These are phyloP conservation scores for Uronychia setigera DNA, from an alignment of 73 alveolate genomes.

Conservation along the genomic window DNA sequence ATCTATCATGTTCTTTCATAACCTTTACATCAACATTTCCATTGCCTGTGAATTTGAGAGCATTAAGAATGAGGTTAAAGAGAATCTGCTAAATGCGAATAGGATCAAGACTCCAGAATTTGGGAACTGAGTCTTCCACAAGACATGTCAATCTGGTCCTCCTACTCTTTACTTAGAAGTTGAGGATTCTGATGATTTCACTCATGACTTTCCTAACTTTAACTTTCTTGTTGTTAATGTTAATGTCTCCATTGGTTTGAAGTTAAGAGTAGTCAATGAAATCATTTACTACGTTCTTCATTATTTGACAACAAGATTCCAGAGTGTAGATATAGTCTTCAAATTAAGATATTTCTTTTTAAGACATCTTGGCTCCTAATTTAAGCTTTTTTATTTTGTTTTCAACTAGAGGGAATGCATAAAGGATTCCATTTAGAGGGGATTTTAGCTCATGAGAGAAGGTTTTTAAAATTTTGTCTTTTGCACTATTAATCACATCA, in stretches of 20 bases:
- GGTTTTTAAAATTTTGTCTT: background rate
- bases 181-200: too few species aligned
- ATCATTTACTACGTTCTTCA: background rate
- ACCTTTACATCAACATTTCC: too few species aligned
- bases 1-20: too few species aligned
- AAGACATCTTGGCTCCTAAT: background rate
- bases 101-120: too few species aligned
- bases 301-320: background rate
- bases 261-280: background rate
- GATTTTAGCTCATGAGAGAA: background rate
- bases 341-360: background rate
- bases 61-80: too few species aligned
- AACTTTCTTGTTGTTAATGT: too few species aligned
- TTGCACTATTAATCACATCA: background rate
- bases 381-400: background rate
- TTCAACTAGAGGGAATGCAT: background rate
- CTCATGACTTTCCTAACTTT: background rate
- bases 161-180: too few species aligned
- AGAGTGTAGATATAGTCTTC: background rate
- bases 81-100: too few species aligned
- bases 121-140: too few species aligned
- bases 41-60: too few species aligned
- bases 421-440: conserved; percentile 10
- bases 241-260: too few species aligned
- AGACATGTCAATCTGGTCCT: too few species aligned